A percentile compares a stretch with the other conserved stretches of the same genome.
Evolutionary conservation across 495 filamentous ascomycete species (phyloP).

Genomic region (Xylaria bambusicola): DNA sequence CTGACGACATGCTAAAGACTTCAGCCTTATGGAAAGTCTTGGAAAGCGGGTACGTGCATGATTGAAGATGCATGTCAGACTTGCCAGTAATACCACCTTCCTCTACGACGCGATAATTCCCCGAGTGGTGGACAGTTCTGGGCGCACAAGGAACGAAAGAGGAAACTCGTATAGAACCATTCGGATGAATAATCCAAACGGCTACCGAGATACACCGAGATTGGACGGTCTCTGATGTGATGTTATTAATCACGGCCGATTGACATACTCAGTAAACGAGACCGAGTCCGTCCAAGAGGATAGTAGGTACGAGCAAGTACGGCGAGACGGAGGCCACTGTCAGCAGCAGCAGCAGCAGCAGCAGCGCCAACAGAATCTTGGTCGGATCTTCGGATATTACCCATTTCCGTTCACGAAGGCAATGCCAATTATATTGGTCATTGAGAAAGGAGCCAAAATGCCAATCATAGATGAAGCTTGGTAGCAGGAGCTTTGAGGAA

Average conservation of each 20-base stretch:
- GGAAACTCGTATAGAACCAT: background rate
- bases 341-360: too few relatives aligned
- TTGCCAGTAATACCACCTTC: constrained; percentile 11
- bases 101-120: constrained; percentile 1
- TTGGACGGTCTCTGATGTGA: background rate
- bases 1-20: background rate
- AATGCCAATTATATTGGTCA: background rate
- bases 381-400: background rate
- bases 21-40: constrained; percentile 19
- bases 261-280: background rate
- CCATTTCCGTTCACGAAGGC: background rate
- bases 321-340: too few relatives aligned
- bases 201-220: background rate
- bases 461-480: background rate
- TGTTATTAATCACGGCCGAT: too few relatives aligned
- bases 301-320: background rate
- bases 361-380: background rate
- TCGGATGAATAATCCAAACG: background rate
- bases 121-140: background rate
- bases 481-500: background rate
- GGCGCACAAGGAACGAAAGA: background rate
- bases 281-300: background rate
- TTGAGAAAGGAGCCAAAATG: background rate
- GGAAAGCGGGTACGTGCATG: constrained; percentile 17
- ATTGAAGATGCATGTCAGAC: constrained; percentile 17